Conservation (phyloP, 2,329 filamentous ascomycete genomes). For the Tolypocladium ovalisporum region DNA sequence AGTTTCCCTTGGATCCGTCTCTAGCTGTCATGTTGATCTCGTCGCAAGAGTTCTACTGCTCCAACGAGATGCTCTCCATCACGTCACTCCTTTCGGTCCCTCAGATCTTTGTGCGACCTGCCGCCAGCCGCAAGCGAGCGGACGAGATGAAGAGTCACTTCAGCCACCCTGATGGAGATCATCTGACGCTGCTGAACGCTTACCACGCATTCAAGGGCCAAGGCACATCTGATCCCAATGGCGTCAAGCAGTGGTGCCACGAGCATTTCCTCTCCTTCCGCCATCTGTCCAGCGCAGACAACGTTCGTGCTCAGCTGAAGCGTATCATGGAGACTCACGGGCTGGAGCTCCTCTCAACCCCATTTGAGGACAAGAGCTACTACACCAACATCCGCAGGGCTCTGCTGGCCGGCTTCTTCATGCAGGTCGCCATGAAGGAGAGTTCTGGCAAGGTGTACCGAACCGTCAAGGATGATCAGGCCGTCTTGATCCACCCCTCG, state of each 20-base stretch:
- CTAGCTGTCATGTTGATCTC: conserved; percentile 97
- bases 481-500: conserved; percentile 84
- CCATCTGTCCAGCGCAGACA: conserved; percentile 84
- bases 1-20: conserved; percentile 89
- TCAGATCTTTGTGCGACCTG: conserved; percentile 84
- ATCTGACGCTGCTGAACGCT: conserved; percentile 90
- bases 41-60: conserved; percentile 96
- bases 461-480: conserved; percentile 94
- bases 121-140: conserved; percentile 74
- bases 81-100: conserved; percentile 90
- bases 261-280: conserved; percentile 90
- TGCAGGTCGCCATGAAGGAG: conserved; percentile 97
- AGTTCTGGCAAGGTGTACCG: conserved; percentile 80
- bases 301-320: conserved; percentile 81
- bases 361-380: conserved; percentile 93
- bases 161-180: conserved; percentile 85
- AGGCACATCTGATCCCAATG: conserved; percentile 45
- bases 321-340: conserved; percentile 94
- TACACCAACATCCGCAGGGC: conserved; percentile 95
- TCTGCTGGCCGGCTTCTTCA: conserved; percentile 92
- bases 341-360: conserved; percentile 76
- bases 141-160: conserved; percentile 97
- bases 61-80: conserved; percentile 93
- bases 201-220: conserved; percentile 92
- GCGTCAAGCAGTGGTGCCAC: conserved; percentile 87